phyloP scores from a whole-genome alignment of 2,329 filamentous ascomycete genomes.

The Neofusicoccum umdonicola region DNA sequence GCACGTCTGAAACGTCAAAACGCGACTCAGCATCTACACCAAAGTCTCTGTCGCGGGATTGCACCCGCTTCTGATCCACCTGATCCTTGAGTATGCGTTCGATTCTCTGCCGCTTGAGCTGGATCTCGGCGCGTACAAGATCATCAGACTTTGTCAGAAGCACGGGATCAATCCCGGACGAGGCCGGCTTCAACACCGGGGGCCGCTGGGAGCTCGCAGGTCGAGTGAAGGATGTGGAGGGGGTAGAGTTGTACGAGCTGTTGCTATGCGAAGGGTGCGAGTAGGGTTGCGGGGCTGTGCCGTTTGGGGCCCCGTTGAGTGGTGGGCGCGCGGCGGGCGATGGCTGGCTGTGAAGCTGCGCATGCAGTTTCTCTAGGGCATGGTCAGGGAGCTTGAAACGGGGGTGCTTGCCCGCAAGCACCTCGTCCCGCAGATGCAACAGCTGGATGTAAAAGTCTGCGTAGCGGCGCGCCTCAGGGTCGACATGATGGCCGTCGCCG shows the following conservation, averaged over 20 bases:
- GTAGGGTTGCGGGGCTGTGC: not conserved
- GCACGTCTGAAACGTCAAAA: constrained; percentile 43
- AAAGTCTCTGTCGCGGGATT: constrained; percentile 48
- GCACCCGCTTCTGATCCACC: constrained; percentile 61
- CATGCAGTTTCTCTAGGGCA: constrained; percentile 46
- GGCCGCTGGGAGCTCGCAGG: constrained; percentile 8
- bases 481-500: constrained; percentile 34
- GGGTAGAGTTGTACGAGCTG: constrained; percentile 23
- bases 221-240: constrained; percentile 12
- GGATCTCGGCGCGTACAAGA: constrained; percentile 76
- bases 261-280: constrained; percentile 8
- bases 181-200: constrained; percentile 42
- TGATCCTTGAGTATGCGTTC: constrained; percentile 77
- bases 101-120: constrained; percentile 75
- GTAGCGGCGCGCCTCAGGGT: constrained; percentile 39
- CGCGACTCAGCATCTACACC: constrained; percentile 46
- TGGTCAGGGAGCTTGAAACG: constrained; percentile 58
- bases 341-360: constrained; percentile 9
- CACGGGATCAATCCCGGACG: constrained; percentile 75
- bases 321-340: constrained; percentile 24
- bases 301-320: constrained; percentile 13
- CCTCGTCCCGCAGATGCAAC: constrained; percentile 73
- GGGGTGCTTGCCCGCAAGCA: constrained; percentile 74
- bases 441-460: constrained; percentile 69
- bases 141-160: constrained; percentile 83